Conservation (phyloP, 306 rosid species). For the Fragaria nilgerrensis region DNA sequence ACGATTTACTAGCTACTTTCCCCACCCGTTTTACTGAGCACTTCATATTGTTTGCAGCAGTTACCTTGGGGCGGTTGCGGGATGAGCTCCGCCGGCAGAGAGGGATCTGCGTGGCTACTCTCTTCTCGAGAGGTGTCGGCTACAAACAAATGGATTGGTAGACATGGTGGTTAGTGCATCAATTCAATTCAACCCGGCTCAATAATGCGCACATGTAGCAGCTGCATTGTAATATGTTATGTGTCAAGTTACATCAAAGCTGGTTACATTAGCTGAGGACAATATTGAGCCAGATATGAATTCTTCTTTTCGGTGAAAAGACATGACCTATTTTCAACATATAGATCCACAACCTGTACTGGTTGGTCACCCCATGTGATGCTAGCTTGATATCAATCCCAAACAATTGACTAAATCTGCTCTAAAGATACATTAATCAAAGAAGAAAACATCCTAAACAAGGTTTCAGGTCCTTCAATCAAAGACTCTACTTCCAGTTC, state of each 20-base stretch:
- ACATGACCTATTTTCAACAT: neutral
- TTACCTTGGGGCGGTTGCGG: no score
- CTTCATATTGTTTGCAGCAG: neutral
- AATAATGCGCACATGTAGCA: constrained; percentile 19
- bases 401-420: neutral
- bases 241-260: neutral
- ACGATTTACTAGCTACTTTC: neutral
- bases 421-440: neutral
- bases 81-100: neutral
- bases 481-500: neutral
- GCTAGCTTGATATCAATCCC: neutral
- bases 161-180: constrained; percentile 2
- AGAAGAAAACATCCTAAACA: neutral
- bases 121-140: neutral
- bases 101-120: neutral
- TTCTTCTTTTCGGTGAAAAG: neutral
- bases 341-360: neutral
- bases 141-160: neutral
- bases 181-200: constrained; percentile 5
- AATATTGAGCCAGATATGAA: neutral
- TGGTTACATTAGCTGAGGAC: neutral
- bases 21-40: neutral
- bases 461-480: neutral
- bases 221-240: neutral
- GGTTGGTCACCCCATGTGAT: constrained; percentile 4